Evolutionary conservation across 768 basidiomycete genomes (phyloP), one percentile per base, ranked within the genome.

Genomic region (Cystofilobasidium capitatum): DNA sequence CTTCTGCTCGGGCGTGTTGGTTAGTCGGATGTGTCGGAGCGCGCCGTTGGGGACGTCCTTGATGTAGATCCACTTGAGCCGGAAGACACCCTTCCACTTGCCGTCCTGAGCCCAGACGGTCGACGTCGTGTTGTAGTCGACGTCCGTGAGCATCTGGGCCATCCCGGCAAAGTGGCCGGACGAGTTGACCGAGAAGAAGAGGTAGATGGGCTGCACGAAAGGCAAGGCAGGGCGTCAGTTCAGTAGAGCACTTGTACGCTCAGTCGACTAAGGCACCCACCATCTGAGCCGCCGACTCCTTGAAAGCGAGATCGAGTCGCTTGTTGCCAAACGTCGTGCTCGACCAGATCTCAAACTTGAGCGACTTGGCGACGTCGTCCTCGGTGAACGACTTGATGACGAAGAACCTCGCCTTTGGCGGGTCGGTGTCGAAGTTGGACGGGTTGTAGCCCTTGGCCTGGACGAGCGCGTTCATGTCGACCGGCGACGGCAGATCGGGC

Each of bases 1-100:
- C 78, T 98, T 99, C 73, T 91, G 86, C 77, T 99, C 96, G 74
- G 90, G 91, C 7, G 94, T 98, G 78, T 99, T 98, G 76, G 86
- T 87, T 58, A 93, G 78, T 70, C 89, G 86, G 75, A 96, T 93
- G 77, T 94, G 91, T 58, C 91, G 82, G 57, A 96, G 78, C 62
- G 86, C 88, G 71, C 88, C 84, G 73, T 93, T 40, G 8, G 68
- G 63, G 16, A 78, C 91, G 75, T 97, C 94, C 66, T 91, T 86
- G 65, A 99, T 92, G 75, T 91, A 98, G 70, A 98, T 86, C 96
- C 96, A 98, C 65, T 87, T 84, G 31, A 99, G 91, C 79, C 93
- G 94, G 81, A 99, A 96, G 62, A 98, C 91, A 29, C 96, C 96
- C 78, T 99, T 98, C 96, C 96, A 99, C 76, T 99, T 99, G n/a